Conservation (phyloP, 2,329 filamentous ascomycete species). For the Corinectria fuckeliana region DNA sequence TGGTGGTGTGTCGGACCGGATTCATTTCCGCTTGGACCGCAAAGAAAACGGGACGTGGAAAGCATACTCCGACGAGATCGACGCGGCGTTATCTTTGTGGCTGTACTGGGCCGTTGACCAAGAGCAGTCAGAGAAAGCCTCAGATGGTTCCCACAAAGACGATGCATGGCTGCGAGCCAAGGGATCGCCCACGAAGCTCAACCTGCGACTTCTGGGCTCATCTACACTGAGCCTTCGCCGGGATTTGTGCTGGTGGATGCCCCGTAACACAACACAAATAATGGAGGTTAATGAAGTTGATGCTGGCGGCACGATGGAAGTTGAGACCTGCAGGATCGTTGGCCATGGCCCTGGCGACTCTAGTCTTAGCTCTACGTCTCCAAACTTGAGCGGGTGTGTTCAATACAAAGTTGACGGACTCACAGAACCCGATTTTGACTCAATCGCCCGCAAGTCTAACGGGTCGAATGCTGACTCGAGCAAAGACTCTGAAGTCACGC, state of each 20-base stretch:
- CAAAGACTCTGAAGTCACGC: not conserved
- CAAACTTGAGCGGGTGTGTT: not conserved
- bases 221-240: slow-evolving; percentile 12
- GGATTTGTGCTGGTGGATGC: slow-evolving; percentile 27
- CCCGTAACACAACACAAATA: slow-evolving; percentile 17
- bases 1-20: not conserved
- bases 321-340: not conserved
- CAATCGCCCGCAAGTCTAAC: too few relatives aligned
- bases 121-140: not conserved
- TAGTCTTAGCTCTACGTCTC: not conserved
- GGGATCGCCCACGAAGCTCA: slow-evolving; percentile 3
- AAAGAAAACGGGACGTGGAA: slow-evolving; percentile 24
- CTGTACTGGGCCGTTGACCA: slow-evolving; percentile 18
- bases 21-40: slow-evolving; percentile 11
- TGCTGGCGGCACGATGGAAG: not conserved
- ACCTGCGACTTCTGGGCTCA: slow-evolving; percentile 23
- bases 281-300: not conserved
- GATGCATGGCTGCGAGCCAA: slow-evolving; percentile 29
- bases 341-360: not conserved
- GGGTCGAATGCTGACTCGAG: too few relatives aligned
- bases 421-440: too few relatives aligned
- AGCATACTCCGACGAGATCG: slow-evolving; percentile 29
- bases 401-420: too few relatives aligned
- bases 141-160: not conserved
- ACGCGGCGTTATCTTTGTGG: slow-evolving; percentile 42